Evolutionary conservation across 1,284 basidiomycete genomes (phyloP), one percentile per base, ranked within the genome.

Genomic region (Cutaneotrichosporon daszewskae): DNA sequence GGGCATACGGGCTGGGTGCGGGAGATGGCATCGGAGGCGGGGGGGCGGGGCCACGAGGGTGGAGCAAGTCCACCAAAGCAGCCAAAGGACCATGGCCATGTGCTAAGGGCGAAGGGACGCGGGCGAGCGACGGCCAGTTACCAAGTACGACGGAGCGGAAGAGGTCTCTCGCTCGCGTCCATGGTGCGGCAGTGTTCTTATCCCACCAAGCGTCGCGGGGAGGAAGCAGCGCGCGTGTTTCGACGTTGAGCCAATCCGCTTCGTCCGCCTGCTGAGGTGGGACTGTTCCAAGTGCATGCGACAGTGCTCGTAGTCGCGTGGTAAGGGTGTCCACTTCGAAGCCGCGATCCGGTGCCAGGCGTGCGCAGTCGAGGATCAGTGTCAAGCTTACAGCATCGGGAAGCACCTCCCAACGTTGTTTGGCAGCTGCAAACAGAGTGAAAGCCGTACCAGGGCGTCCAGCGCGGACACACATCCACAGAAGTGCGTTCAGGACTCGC

Each of bases 51-150:
- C 28, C n/a, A 8, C 31, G 32, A 4, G 46, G 40, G 8, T 40
- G 36, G 27, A 58, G 44, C 17, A 60, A 47, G n/a, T 54, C 51
- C 2, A 47, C 35, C 16, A 58, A 17, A 12, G 35, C 40, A 11
- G 32, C 47, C 32, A 54, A 50, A 14, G 40, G 29, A 14, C 47
- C 48, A 8, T 41, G 19, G 11, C 45, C 34, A n/a, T 50, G 32
- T 12, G 57, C 51, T 12, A 69, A 43, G 3, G 68, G 68, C 5
- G 58, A 59, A 10, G 47, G 32, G 28, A 62, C 39, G 7, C 36
- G 11, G 16, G n/a, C 14, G 18, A 68, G 49, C 32, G 43, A 37
- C 0, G 64, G 66, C 58, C 59, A 68, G 51, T 69, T 69, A 12
- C 42, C 39, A 6, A 66, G 43, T 9, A 66, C 33, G 27, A 68